Conservation (phyloP, 257 asterid genomes). For the Nicotiana tomentosiformis region DNA sequence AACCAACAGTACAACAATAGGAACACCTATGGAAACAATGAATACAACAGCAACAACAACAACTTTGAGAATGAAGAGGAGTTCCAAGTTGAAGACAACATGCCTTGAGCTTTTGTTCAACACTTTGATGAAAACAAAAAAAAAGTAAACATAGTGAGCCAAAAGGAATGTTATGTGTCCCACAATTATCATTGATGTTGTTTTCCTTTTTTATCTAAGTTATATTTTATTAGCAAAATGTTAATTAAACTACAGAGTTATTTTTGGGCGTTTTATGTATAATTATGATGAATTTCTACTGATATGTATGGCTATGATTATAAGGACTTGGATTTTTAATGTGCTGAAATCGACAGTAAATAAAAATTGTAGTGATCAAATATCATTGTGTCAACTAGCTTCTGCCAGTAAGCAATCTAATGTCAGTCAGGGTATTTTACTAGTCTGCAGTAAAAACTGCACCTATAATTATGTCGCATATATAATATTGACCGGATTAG, state of each 20-base stretch:
- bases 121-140: neutral
- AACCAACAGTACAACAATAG: slow-evolving; percentile 24
- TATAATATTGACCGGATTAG: neutral
- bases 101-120: slow-evolving; percentile 39
- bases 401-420: neutral
- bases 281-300: neutral
- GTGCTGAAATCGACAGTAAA: neutral
- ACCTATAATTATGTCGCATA: neutral
- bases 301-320: neutral
- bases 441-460: neutral
- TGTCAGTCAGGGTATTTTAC: neutral
- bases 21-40: slow-evolving; percentile 7
- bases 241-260: slow-evolving; percentile 28
- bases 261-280: slow-evolving; percentile 19
- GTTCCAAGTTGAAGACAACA: slow-evolving; percentile 36
- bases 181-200: slow-evolving; percentile 20
- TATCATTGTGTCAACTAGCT: neutral
- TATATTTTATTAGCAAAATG: slow-evolving; percentile 23
- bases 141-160: neutral
- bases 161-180: slow-evolving; percentile 13
- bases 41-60: slow-evolving; percentile 8
- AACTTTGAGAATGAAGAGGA: slow-evolving; percentile 32
- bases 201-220: slow-evolving; percentile 10
- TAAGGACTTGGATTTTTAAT: neutral
- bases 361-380: neutral